Conservation (phyloP, 768 basidiomycete species). For the Suillus hirtellus region DNA sequence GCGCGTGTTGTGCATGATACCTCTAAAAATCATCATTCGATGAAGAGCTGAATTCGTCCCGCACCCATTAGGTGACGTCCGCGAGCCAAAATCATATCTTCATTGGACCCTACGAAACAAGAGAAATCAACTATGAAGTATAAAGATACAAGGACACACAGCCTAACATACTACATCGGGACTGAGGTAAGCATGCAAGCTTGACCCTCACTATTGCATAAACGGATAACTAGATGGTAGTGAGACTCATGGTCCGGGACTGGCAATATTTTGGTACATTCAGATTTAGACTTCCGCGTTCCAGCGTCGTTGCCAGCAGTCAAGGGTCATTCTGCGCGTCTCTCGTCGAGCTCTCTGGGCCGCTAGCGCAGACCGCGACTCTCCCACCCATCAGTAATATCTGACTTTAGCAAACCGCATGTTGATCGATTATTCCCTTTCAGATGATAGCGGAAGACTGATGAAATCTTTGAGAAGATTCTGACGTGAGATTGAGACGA, state of each 20-base stretch:
- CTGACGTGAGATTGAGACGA: conserved; percentile 47
- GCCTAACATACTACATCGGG: neutral
- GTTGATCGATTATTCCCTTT: conserved; percentile 20
- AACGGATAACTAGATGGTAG: neutral
- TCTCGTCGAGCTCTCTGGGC: conserved; percentile 67
- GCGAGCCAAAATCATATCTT: neutral
- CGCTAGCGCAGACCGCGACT: conserved; percentile 78
- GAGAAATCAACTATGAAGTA: neutral
- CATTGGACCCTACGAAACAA: neutral
- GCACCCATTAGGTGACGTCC: neutral
- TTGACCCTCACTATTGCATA: neutral
- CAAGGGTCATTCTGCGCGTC: conserved; percentile 63
- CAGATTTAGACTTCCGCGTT: no score
- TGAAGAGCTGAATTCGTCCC: neutral
- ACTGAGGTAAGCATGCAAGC: neutral
- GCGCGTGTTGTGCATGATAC: neutral
- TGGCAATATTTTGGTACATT: no score
- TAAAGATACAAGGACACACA: neutral
- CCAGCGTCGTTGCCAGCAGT: no score
- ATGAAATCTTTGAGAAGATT: conserved; percentile 45
- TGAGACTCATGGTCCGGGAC: neutral
- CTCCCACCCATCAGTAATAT: conserved; percentile 47
- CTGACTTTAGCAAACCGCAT: conserved; percentile 16
- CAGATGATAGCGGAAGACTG: conserved; percentile 21
- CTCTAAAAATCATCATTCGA: no score